Conservation (phyloP, 768 basidiomycete species). For the Podaxis sp. region DNA sequence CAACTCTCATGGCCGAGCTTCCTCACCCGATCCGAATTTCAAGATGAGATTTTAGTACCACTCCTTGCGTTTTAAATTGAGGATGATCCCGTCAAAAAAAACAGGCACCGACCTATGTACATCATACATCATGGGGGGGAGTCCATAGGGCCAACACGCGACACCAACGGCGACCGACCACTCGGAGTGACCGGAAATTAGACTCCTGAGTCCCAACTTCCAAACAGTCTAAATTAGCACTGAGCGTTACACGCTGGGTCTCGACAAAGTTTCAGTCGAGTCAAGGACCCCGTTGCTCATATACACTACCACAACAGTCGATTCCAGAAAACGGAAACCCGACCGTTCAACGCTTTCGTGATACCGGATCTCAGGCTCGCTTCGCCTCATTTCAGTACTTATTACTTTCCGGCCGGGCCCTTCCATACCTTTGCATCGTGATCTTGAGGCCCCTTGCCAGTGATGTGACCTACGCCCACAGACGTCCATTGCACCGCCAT, state of each 20-base stretch:
- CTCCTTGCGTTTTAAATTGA: neutral
- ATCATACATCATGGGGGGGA: neutral
- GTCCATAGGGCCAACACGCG: neutral
- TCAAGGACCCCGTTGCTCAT: neutral
- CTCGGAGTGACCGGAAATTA: conserved; percentile 6
- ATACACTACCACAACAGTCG: neutral
- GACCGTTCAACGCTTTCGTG: neutral
- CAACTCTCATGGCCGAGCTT: neutral
- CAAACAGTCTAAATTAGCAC: neutral
- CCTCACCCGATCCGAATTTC: neutral
- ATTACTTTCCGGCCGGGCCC: neutral
- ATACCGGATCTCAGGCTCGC: neutral
- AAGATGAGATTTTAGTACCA: neutral
- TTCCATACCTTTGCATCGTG: conserved; percentile 1
- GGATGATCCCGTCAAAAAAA: neutral
- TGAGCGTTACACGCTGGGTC: neutral
- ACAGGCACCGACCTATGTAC: neutral
- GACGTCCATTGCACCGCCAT: neutral
- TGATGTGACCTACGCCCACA: neutral
- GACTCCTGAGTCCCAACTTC: neutral
- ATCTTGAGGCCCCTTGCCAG: neutral
- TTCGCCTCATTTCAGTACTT: neutral
- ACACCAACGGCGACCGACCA: conserved; percentile 3
- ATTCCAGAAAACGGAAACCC: conserved; percentile 6
- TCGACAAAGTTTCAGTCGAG: neutral